Percentiles rank a stretch among this genome's conserved stretches.
phyloP scores from a whole-genome alignment of 75 land plant genomes.

The Cryptomeria japonica region DNA sequence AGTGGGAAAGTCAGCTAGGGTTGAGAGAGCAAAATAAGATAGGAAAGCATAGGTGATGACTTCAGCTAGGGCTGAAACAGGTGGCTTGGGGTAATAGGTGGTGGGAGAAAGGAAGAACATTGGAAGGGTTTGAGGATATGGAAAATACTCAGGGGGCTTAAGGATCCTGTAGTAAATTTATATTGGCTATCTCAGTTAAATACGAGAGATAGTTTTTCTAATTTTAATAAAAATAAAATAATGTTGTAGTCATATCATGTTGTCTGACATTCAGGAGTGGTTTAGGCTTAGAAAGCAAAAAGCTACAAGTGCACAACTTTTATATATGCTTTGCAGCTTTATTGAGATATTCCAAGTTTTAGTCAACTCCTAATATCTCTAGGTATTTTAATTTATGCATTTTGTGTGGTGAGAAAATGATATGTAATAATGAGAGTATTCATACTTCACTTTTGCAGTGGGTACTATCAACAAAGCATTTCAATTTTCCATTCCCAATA shows the following conservation, averaged over 20 bases:
- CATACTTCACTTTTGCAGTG: conserved; percentile 55
- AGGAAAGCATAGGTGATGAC: too few species aligned
- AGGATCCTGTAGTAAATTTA: too few species aligned
- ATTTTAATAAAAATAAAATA: background rate
- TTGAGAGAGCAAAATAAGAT: too few species aligned
- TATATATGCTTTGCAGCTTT: background rate
- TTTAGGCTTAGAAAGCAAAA: background rate
- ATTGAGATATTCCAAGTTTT: background rate
- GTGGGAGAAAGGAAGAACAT: too few species aligned
- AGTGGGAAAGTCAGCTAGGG: too few species aligned
- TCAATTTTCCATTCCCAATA: conserved; percentile 89
- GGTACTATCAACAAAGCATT: conserved; percentile 90
- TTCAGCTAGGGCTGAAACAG: too few species aligned
- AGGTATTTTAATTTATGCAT: background rate
- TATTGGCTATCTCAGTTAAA: too few species aligned
- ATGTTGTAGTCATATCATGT: background rate
- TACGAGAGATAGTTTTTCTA: background rate
- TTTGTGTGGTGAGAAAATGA: background rate
- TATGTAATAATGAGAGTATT: background rate
- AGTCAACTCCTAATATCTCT: background rate
- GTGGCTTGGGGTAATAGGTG: too few species aligned
- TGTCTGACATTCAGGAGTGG: background rate
- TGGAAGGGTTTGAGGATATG: too few species aligned
- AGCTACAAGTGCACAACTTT: background rate
- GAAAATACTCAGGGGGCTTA: too few species aligned